These are phyloP conservation scores for Diaporthe nobilis DNA, from an alignment of 2,329 filamentous ascomycete species.

Conservation along the genomic window DNA sequence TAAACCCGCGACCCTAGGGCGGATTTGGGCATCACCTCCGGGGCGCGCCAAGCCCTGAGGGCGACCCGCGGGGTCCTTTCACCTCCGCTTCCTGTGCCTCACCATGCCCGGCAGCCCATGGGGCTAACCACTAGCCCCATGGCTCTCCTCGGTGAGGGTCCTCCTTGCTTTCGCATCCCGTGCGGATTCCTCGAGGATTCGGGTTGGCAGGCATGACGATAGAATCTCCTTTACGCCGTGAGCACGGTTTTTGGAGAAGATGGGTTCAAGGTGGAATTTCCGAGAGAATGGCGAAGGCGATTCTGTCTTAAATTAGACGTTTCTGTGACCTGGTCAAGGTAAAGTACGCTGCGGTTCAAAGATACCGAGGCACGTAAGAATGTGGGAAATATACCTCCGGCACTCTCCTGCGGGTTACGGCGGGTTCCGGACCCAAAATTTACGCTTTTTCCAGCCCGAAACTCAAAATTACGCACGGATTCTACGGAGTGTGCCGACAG, in stretches of 20 bases:
- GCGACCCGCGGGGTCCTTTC: conserved; percentile 28
- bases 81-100: conserved; percentile 18
- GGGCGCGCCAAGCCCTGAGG: conserved; percentile 10
- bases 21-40: conserved; percentile 30
- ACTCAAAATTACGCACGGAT: conserved; percentile 27
- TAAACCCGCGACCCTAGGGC: conserved; percentile 8
- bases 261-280: no score
- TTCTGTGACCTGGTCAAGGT: neutral
- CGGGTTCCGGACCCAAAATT: conserved; percentile 12
- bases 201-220: neutral
- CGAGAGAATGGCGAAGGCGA: no score
- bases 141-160: conserved; percentile 8
- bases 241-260: neutral
- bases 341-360: neutral
- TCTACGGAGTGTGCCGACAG: neutral
- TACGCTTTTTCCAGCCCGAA: conserved; percentile 14
- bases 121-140: neutral
- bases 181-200: neutral
- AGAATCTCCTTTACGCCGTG: neutral
- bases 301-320: neutral
- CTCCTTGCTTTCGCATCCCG: neutral
- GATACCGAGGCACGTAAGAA: conserved; percentile 10
- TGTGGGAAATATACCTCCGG: neutral
- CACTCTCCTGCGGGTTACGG: neutral
- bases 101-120: conserved; percentile 5